phyloP scores from a whole-genome alignment of 441 rosid species.

The Aleurites moluccanus region DNA sequence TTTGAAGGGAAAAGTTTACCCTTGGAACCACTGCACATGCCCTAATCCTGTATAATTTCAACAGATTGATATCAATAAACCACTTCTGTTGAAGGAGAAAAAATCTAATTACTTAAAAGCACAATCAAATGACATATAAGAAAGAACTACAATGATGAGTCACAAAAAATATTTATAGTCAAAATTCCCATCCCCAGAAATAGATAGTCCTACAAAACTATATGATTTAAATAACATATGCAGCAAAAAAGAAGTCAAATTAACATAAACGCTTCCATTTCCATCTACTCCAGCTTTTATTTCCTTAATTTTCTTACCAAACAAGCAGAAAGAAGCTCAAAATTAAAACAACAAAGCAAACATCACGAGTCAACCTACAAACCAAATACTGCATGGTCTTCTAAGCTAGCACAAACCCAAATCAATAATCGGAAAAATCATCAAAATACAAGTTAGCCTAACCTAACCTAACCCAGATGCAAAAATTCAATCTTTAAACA shows the following conservation, averaged over 20 bases:
- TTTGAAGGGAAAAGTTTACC: constrained; percentile 37
- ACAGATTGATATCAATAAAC: not conserved
- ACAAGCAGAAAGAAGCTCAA: not conserved
- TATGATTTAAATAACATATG: not conserved
- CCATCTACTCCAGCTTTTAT: constrained; percentile 1
- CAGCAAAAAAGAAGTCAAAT: constrained; percentile 4
- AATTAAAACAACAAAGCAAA: not conserved
- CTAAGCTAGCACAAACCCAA: not conserved
- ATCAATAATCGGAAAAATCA: not conserved
- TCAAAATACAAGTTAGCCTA: not conserved
- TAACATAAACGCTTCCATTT: not conserved
- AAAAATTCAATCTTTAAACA: constrained; percentile 22
- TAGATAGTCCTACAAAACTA: not conserved
- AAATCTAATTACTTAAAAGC: not conserved
- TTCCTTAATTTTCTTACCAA: constrained; percentile 3
- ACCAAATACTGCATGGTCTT: constrained; percentile 10
- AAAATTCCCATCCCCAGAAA: not conserved
- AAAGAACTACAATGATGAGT: not conserved
- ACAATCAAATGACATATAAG: too few relatives aligned
- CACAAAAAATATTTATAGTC: not conserved
- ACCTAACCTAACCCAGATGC: constrained; percentile 12
- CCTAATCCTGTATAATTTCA: constrained; percentile 47
- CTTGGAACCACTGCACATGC: constrained; percentile 50
- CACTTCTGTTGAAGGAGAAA: not conserved
- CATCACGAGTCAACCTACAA: not conserved